phyloP scores from a whole-genome alignment of 2,329 filamentous ascomycete species.

The Rhinocladiella similis region DNA sequence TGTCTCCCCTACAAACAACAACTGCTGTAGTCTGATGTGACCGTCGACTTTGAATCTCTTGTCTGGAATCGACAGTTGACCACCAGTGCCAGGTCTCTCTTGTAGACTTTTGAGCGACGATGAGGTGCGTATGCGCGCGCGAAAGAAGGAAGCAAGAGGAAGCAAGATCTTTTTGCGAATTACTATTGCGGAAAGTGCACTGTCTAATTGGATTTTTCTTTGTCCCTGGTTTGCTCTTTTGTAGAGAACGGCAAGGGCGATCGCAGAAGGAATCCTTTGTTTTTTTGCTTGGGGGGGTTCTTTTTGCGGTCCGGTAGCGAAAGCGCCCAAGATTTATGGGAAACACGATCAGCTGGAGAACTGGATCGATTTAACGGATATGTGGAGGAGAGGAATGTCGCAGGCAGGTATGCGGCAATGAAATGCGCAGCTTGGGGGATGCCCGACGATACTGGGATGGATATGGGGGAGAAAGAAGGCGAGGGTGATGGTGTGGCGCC shows the following conservation, averaged over 20 bases:
- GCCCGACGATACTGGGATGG: slow-evolving; percentile 15
- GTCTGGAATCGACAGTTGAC: slow-evolving; percentile 7
- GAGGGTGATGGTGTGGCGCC: slow-evolving; percentile 15
- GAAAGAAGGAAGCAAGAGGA: slow-evolving; percentile 37
- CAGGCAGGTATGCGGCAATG: slow-evolving; percentile 14
- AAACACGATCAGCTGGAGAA: slow-evolving; percentile 17
- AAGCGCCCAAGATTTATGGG: slow-evolving; percentile 15
- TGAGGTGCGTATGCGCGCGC: slow-evolving; percentile 36
- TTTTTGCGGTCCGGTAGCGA: slow-evolving; percentile 9
- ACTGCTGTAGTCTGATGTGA: slow-evolving; percentile 23
- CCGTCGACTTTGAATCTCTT: slow-evolving; percentile 15
- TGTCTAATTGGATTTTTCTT: slow-evolving; percentile 19
- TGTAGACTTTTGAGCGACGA: slow-evolving; percentile 36
- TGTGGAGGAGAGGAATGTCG: slow-evolving; percentile 7
- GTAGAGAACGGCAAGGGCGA: slow-evolving; percentile 21
- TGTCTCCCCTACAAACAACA: slow-evolving; percentile 75
- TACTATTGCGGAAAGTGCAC: slow-evolving; percentile 28
- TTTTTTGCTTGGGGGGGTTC: slow-evolving; percentile 2
- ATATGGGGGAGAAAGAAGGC: slow-evolving; percentile 5
- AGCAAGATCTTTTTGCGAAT: slow-evolving; percentile 23
- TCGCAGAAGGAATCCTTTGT: slow-evolving; percentile 2
- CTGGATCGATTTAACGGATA: slow-evolving; percentile 11
- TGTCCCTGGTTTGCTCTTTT: slow-evolving; percentile 15
- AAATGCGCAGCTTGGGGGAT: slow-evolving; percentile 14
- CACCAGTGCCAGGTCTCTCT: slow-evolving; percentile 9